phyloP scores from a whole-genome alignment of 495 filamentous ascomycete species.

The Gamarada debralockiae region DNA sequence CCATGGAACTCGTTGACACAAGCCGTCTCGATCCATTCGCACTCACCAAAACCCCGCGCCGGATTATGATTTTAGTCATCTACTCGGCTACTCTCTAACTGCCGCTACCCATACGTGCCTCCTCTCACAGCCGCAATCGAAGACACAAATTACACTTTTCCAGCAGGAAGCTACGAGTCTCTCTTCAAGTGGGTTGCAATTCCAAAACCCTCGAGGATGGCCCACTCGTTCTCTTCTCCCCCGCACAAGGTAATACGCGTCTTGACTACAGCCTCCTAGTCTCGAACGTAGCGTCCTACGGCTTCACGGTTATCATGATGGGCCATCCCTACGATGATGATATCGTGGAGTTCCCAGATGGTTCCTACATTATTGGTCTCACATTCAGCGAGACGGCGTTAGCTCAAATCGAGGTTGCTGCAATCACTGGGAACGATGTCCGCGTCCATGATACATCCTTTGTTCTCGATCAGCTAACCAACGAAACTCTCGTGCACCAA shows the following conservation, averaged over 20 bases:
- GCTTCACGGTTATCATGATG: slow-evolving; percentile 43
- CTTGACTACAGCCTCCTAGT: slow-evolving; percentile 37
- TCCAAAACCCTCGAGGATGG: neutral
- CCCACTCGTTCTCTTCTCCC: slow-evolving; percentile 37
- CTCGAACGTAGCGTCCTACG: slow-evolving; percentile 43
- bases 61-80: slow-evolving; percentile 32
- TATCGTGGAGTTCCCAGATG: slow-evolving; percentile 46
- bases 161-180: slow-evolving; percentile 4
- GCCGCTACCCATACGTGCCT: slow-evolving; percentile 18
- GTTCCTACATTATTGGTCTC: slow-evolving; percentile 2
- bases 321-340: slow-evolving; percentile 47
- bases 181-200: slow-evolving; percentile 5
- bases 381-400: too few relatives aligned
- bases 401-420: neutral
- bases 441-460: slow-evolving; percentile 34
- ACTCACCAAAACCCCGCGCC: slow-evolving; percentile 24
- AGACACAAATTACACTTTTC: slow-evolving; percentile 10
- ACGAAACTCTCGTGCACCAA: slow-evolving; percentile 14
- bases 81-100: slow-evolving; percentile 22
- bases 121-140: slow-evolving; percentile 13
- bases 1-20: slow-evolving; percentile 28
- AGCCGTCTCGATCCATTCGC: slow-evolving; percentile 29
- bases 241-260: slow-evolving; percentile 28
- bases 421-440: slow-evolving; percentile 12
- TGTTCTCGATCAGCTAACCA: slow-evolving; percentile 31